Conservation (phyloP, 805 yeast species). For the Priceomyces fermenticarens region DNA sequence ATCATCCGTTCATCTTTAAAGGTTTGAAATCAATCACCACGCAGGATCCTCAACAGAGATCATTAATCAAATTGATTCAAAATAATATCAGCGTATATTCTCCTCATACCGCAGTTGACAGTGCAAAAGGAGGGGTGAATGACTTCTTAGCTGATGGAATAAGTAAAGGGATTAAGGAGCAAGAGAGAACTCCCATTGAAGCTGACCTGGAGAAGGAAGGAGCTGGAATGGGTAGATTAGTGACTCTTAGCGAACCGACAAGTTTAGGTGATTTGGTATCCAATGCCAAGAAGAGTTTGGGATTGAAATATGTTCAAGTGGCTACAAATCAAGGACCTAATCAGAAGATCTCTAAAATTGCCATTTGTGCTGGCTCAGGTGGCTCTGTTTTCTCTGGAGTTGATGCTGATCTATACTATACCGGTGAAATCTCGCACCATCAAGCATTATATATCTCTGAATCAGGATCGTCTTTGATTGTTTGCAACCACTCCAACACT, state of each 20-base stretch:
- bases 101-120: constrained; percentile 96
- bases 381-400: constrained; percentile 66
- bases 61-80: constrained; percentile 68
- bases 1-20: constrained; percentile 89
- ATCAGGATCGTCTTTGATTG: constrained; percentile 65
- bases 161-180: constrained; percentile 22
- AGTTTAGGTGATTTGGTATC: constrained; percentile 43
- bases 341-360: constrained; percentile 51
- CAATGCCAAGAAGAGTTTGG: constrained; percentile 52
- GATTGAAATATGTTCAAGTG: constrained; percentile 59
- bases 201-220: constrained; percentile 43
- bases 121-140: constrained; percentile 89
- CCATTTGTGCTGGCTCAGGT: constrained; percentile 96
- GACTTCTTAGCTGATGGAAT: constrained; percentile 81
- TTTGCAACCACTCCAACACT: constrained; percentile 88
- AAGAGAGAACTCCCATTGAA: constrained; percentile 37
- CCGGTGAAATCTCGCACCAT: constrained; percentile 96
- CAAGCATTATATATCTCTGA: constrained; percentile 76
- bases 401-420: constrained; percentile 66
- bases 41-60: constrained; percentile 74
- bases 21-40: constrained; percentile 72
- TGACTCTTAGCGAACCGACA: constrained; percentile 45
- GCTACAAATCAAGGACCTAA: constrained; percentile 36
- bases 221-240: constrained; percentile 82
- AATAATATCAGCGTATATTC: constrained; percentile 85